Conservation (phyloP, 1,284 basidiomycete species). For the Cutaneotrichosporon dermatis region DNA sequence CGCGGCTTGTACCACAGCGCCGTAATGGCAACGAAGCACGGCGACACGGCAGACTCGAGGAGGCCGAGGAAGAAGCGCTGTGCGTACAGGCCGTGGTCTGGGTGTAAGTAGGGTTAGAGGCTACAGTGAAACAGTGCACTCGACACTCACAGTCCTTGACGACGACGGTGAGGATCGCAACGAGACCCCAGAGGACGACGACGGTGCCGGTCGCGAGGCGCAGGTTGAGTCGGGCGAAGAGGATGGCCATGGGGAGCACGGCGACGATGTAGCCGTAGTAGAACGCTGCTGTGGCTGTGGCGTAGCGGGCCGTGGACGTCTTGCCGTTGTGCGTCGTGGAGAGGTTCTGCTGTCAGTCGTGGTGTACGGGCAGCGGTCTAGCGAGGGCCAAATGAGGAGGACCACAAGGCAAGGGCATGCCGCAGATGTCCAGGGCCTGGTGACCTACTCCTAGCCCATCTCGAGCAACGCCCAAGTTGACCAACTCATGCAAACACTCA, state of each 20-base stretch:
- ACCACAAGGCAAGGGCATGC: too few relatives aligned
- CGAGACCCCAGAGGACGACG: conserved; percentile 51
- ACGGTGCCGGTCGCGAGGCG: conserved; percentile 40
- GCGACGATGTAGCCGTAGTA: conserved; percentile 54
- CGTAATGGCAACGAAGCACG: conserved; percentile 54
- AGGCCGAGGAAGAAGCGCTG: conserved; percentile 53
- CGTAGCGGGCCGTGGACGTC: conserved; percentile 42
- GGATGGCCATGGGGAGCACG: conserved; percentile 49
- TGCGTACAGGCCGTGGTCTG: conserved; percentile 50
- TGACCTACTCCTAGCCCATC: too few relatives aligned
- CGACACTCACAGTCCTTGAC: conserved; percentile 35
- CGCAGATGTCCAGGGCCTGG: too few relatives aligned
- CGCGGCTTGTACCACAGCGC: conserved; percentile 53
- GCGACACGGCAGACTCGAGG: conserved; percentile 51
- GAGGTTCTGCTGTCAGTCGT: too few relatives aligned
- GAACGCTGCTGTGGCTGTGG: conserved; percentile 49
- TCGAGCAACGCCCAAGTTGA: too few relatives aligned
- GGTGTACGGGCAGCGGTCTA: too few relatives aligned
- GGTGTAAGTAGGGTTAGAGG: too few relatives aligned
- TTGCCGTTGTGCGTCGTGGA: conserved; percentile 40
- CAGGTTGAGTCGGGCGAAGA: conserved; percentile 51
- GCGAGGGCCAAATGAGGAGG: too few relatives aligned
- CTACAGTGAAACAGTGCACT: too few relatives aligned
- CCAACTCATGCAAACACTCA: too few relatives aligned
- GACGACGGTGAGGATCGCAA: conserved; percentile 52